Percentiles rank a stretch among this genome's conserved stretches.
Evolutionary conservation across 768 basidiomycete species (phyloP).

Genomic region (Termitomyces sp.): DNA sequence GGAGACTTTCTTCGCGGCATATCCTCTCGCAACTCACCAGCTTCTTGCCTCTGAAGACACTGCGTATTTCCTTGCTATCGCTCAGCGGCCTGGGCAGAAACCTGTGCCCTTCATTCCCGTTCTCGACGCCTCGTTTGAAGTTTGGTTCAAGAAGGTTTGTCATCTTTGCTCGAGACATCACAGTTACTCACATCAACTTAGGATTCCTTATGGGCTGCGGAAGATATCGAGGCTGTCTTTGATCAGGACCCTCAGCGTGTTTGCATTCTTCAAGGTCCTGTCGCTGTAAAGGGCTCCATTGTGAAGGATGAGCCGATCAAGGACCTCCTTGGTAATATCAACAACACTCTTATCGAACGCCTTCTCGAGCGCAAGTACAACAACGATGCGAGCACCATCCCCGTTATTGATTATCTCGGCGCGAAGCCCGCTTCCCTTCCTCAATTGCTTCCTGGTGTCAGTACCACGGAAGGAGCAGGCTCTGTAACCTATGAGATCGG

Average conservation of each 20-base stretch:
- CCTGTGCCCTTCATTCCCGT: conserved; percentile 98
- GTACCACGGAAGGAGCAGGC: conserved; percentile 34
- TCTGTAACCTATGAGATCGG: conserved; percentile 49
- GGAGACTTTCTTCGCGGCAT: conserved; percentile 77
- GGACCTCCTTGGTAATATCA: conserved; percentile 87
- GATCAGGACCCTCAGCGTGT: conserved; percentile 99
- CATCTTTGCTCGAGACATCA: background rate
- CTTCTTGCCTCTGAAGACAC: conserved; percentile 91
- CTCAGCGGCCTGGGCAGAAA: conserved; percentile 96
- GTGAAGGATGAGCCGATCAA: conserved; percentile 93
- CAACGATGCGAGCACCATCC: conserved; percentile 71
- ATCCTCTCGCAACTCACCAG: conserved; percentile 78
- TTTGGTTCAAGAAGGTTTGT: conserved; percentile 98
- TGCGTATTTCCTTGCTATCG: conserved; percentile 93
- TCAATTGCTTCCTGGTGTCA: conserved; percentile 33
- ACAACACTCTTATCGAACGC: conserved; percentile 67
- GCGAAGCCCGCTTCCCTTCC: conserved; percentile 31
- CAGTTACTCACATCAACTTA: conserved; percentile 19
- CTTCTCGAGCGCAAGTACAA: conserved; percentile 75
- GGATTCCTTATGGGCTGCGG: conserved; percentile 97
- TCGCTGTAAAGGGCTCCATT: conserved; percentile 84
- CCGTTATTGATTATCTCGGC: conserved; percentile 80
- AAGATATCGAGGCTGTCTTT: conserved; percentile 98
- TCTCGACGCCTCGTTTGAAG: conserved; percentile 87
- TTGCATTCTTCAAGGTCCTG: conserved; percentile 95